Evolutionary conservation across 371 early-diverging fungal genomes (phyloP), one percentile per base, ranked within the genome.

Genomic region (Cokeromyces recurvatus): DNA sequence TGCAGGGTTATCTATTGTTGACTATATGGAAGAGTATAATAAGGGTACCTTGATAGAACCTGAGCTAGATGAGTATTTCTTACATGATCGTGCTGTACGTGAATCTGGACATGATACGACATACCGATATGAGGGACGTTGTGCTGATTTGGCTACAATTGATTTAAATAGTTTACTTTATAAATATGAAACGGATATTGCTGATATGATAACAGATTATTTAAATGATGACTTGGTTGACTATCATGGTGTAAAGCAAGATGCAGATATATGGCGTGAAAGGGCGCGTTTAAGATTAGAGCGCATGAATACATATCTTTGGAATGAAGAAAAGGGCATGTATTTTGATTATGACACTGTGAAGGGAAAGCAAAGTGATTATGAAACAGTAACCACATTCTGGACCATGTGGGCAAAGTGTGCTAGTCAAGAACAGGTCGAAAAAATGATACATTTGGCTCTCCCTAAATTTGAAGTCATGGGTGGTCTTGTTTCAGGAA

Each of bases 71-170:
- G 77, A 61, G 31, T 95, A 93, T 68, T 95, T 95, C 65, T 74
- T 89, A 29, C 94, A 95, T 60, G 95, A 95, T 55, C 82, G 95
- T 6, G 93, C 95, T 0, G 94, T 92, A 3, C 82, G 95, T 25
- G 94, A 94, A 64, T 89, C 89, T 16, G 95, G 94, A 4, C 94
- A 94, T 66, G 94, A 94, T 58, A 94, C 94, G 0, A 87, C 93
- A 8, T 94, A 94, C 59, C 75, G 94, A 2, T 80, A 92, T 31
- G 95, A 95, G 51, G 80, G 81, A 23, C 68, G 81, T 23, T 91
- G 92, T 62, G 95, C 94, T 0, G 67, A 86, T 50, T 69, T 95
- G 43, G 88, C 86, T 4, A 91, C 94, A 1, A 78, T 94, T 25
- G 95, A 95, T 58, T 66, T 95, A 39, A 92, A 91, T 67, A 59